phyloP scores from a whole-genome alignment of 2,329 filamentous ascomycete genomes.

The Chaetomiaceae sp. region DNA sequence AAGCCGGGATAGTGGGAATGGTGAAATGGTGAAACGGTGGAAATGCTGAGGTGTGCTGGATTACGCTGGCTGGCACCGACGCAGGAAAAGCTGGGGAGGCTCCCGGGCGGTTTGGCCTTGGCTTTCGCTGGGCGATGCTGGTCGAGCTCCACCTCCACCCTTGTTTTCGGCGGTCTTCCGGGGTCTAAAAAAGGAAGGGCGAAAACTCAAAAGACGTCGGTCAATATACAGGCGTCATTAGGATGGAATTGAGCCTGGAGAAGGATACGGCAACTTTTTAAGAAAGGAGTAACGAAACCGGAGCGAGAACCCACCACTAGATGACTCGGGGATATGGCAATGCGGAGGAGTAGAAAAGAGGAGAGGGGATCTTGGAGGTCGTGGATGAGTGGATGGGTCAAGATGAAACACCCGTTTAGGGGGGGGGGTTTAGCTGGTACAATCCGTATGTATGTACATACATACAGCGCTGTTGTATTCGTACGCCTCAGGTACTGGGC shows the following conservation, averaged over 20 bases:
- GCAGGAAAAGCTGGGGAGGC: slow-evolving; percentile 13
- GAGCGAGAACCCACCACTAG: background rate
- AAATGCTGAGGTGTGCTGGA: slow-evolving; percentile 7
- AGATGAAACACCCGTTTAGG: slow-evolving; percentile 18
- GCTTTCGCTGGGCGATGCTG: slow-evolving; percentile 6
- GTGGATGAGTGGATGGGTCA: slow-evolving; percentile 8
- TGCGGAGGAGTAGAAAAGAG: slow-evolving; percentile 1
- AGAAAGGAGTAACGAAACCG: slow-evolving; percentile 1
- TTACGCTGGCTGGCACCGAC: background rate
- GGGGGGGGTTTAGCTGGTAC: too few species aligned
- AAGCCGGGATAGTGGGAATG: background rate
- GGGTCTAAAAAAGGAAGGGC: background rate
- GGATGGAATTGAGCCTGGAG: slow-evolving; percentile 25
- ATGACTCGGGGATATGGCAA: background rate
- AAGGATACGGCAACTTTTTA: slow-evolving; percentile 8
- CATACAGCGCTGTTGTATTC: too few species aligned
- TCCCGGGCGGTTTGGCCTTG: slow-evolving; percentile 15
- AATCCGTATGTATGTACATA: slow-evolving; percentile 10
- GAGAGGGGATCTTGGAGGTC: slow-evolving; percentile 1
- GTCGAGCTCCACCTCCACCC: slow-evolving; percentile 6
- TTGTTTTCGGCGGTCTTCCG: slow-evolving; percentile 3
- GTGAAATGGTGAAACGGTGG: slow-evolving; percentile 3
- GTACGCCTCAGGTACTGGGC: too few species aligned
- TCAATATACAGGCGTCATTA: slow-evolving; percentile 33
- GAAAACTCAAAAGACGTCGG: slow-evolving; percentile 9